Base-by-base conservation (phyloP, 768 basidiomycete species). In the Dendrothele bispora region DNA sequence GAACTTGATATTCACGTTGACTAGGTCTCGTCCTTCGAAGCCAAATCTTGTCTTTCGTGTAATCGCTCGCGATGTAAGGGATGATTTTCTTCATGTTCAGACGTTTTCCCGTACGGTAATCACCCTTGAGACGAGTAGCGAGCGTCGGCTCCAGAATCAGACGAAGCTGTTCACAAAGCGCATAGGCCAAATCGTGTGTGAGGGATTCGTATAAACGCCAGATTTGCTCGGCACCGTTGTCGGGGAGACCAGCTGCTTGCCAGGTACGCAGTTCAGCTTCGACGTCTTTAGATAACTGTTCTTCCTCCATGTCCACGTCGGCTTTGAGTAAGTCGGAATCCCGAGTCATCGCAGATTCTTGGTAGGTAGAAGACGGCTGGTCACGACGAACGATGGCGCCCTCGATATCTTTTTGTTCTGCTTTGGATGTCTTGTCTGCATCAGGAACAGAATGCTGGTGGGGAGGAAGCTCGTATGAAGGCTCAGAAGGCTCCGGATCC, bases 31-130 rank as follows among this genome's bases (percentile, higher is more conserved):
- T 97, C 18, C 97, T 81, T 21, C 95, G 86, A 28, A 98, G 74
- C 97, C 97, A 99, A 54, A 98, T 98, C 69, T 95, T 95, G 77
- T 99, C 95, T 65, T 98, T 98, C 43, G 95, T 98, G 73, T 91
- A 99, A 69, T 99, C 97, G 69, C 88, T 91, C 28, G 97, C 95
- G 51, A 99, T 95, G 74, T 95, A 98, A 3, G 90, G 84, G 51
- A 99, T 95, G 64, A 98, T 92, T 69, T 95, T 95, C 65, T 95
- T 93, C 95, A 98, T 98, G 67, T 98, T 98, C 25, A 99, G 79
- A 17, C 95, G 80, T 69, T 99, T 99, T 43, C 97, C 97, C 0
- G 91, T 95, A 25, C 95, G 88, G 66, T 97, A 99, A 72, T 98
- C 97, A 30, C 97, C 97, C 67, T 89, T 88, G 36, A 99, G 75